Conservation (phyloP, 2,329 filamentous ascomycete species). For the Penicillium sp. region DNA sequence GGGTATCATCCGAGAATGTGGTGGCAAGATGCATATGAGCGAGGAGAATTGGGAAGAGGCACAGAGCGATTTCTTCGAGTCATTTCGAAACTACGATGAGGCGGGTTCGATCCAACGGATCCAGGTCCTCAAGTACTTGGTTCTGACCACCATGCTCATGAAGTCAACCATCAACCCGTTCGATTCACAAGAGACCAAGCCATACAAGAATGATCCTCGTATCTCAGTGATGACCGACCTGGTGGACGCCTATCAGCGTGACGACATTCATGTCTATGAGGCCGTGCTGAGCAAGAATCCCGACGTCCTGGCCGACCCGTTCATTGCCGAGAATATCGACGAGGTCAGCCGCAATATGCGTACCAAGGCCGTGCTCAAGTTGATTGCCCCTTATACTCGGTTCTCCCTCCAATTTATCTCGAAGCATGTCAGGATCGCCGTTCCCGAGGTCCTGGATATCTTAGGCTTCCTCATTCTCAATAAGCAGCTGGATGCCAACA, state of each 20-base stretch:
- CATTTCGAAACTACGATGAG: conserved; percentile 98
- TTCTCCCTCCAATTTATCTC: conserved; percentile 89
- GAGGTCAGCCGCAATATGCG: conserved; percentile 98
- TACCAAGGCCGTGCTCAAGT: conserved; percentile 88
- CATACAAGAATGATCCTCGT: conserved; percentile 91
- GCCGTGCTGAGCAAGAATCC: conserved; percentile 81
- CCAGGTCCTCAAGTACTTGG: conserved; percentile 94
- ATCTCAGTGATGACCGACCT: conserved; percentile 97
- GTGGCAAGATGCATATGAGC: conserved; percentile 99
- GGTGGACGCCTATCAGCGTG: conserved; percentile 92
- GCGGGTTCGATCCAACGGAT: conserved; percentile 94
- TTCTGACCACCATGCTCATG: conserved; percentile 97
- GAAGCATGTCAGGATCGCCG: conserved; percentile 79
- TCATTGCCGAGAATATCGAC: conserved; percentile 98
- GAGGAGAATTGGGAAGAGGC: conserved; percentile 99
- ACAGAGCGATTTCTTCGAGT: conserved; percentile 97
- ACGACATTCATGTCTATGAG: conserved; percentile 91
- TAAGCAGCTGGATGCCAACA: conserved; percentile 79
- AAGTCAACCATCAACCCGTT: conserved; percentile 98
- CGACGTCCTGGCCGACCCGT: conserved; percentile 85
- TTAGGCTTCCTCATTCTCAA: conserved; percentile 92
- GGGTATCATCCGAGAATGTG: conserved; percentile 97
- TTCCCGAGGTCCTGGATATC: conserved; percentile 89
- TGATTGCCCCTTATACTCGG: conserved; percentile 91
- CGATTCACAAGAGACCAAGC: conserved; percentile 97